Evolutionary conservation across 805 yeast species (phyloP), one percentile per base, ranked within the genome.

Genomic region (Hanseniaspora hatyaiensis): DNA sequence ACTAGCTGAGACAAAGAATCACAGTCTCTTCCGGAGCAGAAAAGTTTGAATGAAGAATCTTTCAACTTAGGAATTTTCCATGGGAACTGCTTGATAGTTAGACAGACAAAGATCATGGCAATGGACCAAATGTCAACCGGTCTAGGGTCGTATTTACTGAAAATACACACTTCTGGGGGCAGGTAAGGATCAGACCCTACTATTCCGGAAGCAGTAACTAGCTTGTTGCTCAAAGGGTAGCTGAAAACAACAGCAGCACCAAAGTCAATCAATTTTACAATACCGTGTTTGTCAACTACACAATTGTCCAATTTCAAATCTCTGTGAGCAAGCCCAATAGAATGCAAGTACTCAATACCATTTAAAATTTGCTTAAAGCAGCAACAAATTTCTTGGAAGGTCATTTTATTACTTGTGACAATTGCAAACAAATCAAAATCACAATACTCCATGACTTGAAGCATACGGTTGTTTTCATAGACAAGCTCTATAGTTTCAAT

Each of bases 91-190:
- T 85, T 81, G 61, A 87, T 69, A 51, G 84, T 75, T 95, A 87
- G 86, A 67, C 96, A 87, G 55, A 94, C 84, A 64, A 82, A 83
- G 41, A 87, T 83, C 51, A 87, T 85, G 8, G 95, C 95, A 29
- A 78, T 78, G 6, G 95, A 83, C 96, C 96, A 87, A 39, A 87
- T 76, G 66, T 87, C 96, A 6, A 87, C 94, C 0, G 96, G 94
- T 53, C 94, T 73, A 13, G 96, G 95, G 60, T 84, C 94, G 59
- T 87, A 87, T 52, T 80, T 80, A 54, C 77, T 70, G 60, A 83
- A 81, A 8, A 85, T 82, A 52, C 88, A 75, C 6, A 84, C 95
- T 62, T 87, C 96, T 0, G 96, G 96, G 1, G 96, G 94, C 61
- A 87, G 67, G 62, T 82, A 82, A 26, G 96, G 88, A 65, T 85